These are phyloP conservation scores for Phytophthora podocarpi DNA, from an alignment of 352 stramenopile species.

Conservation along the genomic window DNA sequence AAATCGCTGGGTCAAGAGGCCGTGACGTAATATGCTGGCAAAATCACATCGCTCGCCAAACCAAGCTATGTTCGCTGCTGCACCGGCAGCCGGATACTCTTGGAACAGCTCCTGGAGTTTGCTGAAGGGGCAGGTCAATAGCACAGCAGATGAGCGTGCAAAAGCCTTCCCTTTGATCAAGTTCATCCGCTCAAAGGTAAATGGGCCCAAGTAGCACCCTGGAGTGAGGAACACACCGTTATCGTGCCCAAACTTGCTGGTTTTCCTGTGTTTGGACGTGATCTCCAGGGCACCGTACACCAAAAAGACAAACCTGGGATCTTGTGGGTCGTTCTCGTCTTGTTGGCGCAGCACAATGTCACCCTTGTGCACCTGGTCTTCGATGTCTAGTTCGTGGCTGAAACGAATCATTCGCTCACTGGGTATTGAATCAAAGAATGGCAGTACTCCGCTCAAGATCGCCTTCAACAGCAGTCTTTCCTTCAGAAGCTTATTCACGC, in stretches of 20 bases:
- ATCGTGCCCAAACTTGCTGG: constrained; percentile 29
- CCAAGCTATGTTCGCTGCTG: constrained; percentile 79
- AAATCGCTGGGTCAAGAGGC: constrained; percentile 62
- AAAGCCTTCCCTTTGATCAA: constrained; percentile 49
- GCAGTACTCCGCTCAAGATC: constrained; percentile 73
- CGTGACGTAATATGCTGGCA: constrained; percentile 62
- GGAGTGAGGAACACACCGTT: constrained; percentile 66
- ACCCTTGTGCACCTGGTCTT: constrained; percentile 65
- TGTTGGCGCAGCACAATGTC: constrained; percentile 50
- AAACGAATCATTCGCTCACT: constrained; percentile 58
- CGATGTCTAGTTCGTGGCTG: constrained; percentile 64
- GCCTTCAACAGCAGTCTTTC: constrained; percentile 74
- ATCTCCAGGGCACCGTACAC: constrained; percentile 79
- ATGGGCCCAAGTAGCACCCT: constrained; percentile 73
- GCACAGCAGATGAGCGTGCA: constrained; percentile 55
- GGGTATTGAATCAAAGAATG: constrained; percentile 68
- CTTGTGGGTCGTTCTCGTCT: constrained; percentile 41
- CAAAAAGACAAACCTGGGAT: constrained; percentile 60
- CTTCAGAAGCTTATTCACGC: constrained; percentile 65
- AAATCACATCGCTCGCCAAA: constrained; percentile 73
- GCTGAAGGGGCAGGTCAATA: constrained; percentile 58
- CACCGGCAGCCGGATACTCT: constrained; percentile 60
- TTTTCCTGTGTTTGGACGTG: constrained; percentile 39
- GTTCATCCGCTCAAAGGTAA: constrained; percentile 75
- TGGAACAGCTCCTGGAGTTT: constrained; percentile 54